These are phyloP conservation scores for Penicillium sp. DNA, from an alignment of 2,329 filamentous ascomycete genomes.

Conservation along the genomic window DNA sequence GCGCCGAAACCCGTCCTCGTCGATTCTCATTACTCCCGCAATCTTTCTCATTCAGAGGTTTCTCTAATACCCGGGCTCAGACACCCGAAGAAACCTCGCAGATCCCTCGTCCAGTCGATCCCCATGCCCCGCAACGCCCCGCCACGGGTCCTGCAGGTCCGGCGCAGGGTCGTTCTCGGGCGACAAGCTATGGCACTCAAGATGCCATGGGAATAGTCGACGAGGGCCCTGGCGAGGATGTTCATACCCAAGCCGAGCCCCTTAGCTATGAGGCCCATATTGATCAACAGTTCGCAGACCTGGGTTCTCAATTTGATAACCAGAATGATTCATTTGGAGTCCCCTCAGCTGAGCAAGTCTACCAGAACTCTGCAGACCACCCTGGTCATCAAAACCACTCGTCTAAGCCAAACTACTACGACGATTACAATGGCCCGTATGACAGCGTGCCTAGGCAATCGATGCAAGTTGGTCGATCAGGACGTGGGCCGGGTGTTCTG, in stretches of 20 bases:
- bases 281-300: slow-evolving; percentile 44
- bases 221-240: slow-evolving; percentile 31
- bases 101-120: slow-evolving; percentile 37
- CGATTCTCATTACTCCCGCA: slow-evolving; percentile 70
- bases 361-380: slow-evolving; percentile 33
- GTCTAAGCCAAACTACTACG: slow-evolving; percentile 45
- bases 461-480: slow-evolving; percentile 39
- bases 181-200: slow-evolving; percentile 34
- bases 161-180: slow-evolving; percentile 21
- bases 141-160: slow-evolving; percentile 35
- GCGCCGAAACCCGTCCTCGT: slow-evolving; percentile 58
- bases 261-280: slow-evolving; percentile 42
- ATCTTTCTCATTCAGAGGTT: slow-evolving; percentile 63
- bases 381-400: slow-evolving; percentile 31
- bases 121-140: slow-evolving; percentile 31
- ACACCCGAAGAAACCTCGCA: slow-evolving; percentile 45
- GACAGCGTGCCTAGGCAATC: slow-evolving; percentile 43
- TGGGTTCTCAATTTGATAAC: slow-evolving; percentile 35
- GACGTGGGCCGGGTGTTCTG: slow-evolving; percentile 57
- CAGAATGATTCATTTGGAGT: slow-evolving; percentile 28
- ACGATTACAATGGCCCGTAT: slow-evolving; percentile 47
- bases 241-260: slow-evolving; percentile 27
- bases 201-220: slow-evolving; percentile 30
- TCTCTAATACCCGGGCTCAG: slow-evolving; percentile 56
- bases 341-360: slow-evolving; percentile 32